Conservation (phyloP, 352 stramenopile genomes). For the Globisporangium irregulare region DNA sequence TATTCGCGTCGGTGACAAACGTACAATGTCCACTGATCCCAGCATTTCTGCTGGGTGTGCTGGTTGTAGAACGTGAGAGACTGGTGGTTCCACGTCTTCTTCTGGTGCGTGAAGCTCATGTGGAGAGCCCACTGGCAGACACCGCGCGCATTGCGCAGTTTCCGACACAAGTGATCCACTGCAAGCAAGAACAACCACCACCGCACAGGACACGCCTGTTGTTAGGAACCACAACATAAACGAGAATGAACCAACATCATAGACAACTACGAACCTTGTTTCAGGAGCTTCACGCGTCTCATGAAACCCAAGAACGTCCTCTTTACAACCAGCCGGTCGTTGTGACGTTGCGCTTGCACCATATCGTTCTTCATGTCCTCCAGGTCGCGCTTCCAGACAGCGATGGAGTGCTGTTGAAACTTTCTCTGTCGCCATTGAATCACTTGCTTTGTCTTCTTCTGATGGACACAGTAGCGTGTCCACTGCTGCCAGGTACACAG, state of each 20-base stretch:
- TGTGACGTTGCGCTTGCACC: background rate
- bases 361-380: background rate
- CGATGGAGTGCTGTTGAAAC: background rate
- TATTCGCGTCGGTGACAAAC: slow-evolving; percentile 14
- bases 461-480: background rate
- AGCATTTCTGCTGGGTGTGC: slow-evolving; percentile 9
- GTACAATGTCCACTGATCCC: slow-evolving; percentile 21
- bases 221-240: background rate
- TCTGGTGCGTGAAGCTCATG: slow-evolving; percentile 13
- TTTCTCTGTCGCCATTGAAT: slow-evolving; percentile 4
- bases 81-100: background rate
- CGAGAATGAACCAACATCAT: background rate
- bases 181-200: background rate
- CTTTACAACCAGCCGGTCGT: background rate
- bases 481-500: slow-evolving; percentile 11
- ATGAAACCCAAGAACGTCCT: slow-evolving; percentile 3
- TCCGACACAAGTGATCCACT: slow-evolving; percentile 12
- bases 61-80: background rate
- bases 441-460: slow-evolving; percentile 14
- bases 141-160: background rate
- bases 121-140: slow-evolving; percentile 16
- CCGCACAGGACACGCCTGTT: background rate
- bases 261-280: slow-evolving; percentile 13
- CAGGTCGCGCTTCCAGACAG: slow-evolving; percentile 1
- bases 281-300: background rate